Base-by-base conservation (phyloP, 176 grass and related monocot genomes). In the Coix lacrymajobi region DNA sequence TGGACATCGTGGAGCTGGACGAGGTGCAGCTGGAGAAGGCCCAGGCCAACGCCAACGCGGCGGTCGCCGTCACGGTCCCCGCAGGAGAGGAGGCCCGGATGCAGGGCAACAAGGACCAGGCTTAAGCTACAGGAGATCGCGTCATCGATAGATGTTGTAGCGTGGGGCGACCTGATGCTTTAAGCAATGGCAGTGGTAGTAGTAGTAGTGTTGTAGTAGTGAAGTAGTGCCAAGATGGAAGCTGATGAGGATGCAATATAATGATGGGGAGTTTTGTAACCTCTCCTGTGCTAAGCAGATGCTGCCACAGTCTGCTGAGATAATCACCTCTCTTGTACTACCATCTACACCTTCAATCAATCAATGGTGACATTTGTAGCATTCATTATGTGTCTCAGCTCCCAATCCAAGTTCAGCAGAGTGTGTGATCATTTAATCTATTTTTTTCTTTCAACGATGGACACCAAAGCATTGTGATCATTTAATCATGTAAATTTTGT, bases 11-110 rank as follows among this genome's bases (percentile, higher is more conserved):
- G 3, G 91, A 98, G 76, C 30, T 94, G 63, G 92, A 91, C 79
- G 79, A 92, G 62, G 90, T 91, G 24, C 71, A 93, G 89, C 74
- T 91, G 64, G 91, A 98, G 87, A 98, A 98, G 69, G 88, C 80
- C 12, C 84, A 89, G 58, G 85, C 87, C 38, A 96, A 90, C 73
- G 87, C 87, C 79, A 96, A 77, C 79, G 32, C 61, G 34, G 87
- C 45, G 37, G 83, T 87, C 66, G 34, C 83, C 69, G 69, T 92
- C 80, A 57, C 81, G 6, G 41, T 88, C 44, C 73, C 87, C 14
- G 71, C 56, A 9, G n/a, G n/a, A n/a, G 84, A 71, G 16, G 87
- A 92, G 22, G 34, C 54, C 60, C 79, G 75, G 76, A 88, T 95
- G 92, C 87, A 91, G 77, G 64, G 39, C 39, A 66, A 78, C 39